Base-by-base conservation (phyloP, 371 early-diverging fungal species). In the Dinochytrium kinnereticum region DNA sequence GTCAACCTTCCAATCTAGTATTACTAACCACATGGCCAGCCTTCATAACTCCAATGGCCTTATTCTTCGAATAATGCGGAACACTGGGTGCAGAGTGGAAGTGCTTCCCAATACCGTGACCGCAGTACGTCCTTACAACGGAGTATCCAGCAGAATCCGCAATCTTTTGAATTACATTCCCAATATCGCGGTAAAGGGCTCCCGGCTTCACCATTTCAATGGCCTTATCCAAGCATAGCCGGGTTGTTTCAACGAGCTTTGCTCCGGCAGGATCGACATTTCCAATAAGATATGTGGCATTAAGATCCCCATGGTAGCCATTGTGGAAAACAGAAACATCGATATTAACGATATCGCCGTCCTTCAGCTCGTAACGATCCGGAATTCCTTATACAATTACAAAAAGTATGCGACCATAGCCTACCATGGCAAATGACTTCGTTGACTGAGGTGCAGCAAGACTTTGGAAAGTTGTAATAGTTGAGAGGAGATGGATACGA, bases 401-500 rank as follows among this genome's bases (percentile, higher is more conserved):
- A 59, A 28, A 64, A 24, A 44, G 49, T 44, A 28, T n/a, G 40
- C 92, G 90, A 68, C 82, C 72, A 78, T 15, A 93, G 94, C 59
- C 92, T 91, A 70, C 96, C 83, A 71, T 84, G 86, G 75, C 84
- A 85, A 59, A 81, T 77, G 30, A 85, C 82, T 70, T 90, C 88
- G 77, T 89, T 89, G 61, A 91, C 88, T 80, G 91, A 91, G 74
- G 94, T 96, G 89, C 97, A 97, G 77, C 92, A 89, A 19, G 96
- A 92, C 76, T 94, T 94, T 21, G 97, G 96, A 79, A 95, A 97
- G 26, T 91, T 87, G 79, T 92, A 88, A 85, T 97, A 97, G 87
- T 97, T 96, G 69, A 97, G 84, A 36, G 97, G 95, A 0, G 97
- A 97, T 37, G 98, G 98, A 80, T 98, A 98, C 5, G 90, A 90